Conservation (phyloP, 2,329 filamentous ascomycete genomes). For the Verticillium albo-atrum region DNA sequence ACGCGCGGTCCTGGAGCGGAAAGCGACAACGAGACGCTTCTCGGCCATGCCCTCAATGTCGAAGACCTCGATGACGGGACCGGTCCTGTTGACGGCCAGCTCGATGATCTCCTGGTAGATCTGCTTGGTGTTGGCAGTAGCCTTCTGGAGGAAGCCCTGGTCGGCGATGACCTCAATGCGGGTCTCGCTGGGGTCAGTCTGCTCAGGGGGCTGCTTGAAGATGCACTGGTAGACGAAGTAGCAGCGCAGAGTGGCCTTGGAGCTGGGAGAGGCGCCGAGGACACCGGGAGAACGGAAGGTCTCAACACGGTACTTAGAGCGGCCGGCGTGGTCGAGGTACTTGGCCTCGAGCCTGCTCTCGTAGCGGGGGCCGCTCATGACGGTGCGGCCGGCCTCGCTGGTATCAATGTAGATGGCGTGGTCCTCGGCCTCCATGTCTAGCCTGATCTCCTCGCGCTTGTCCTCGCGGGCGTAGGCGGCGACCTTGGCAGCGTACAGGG, state of each 20-base stretch:
- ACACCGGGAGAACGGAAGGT: constrained; percentile 90
- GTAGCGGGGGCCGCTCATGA: constrained; percentile 77
- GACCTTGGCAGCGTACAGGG: constrained; percentile 93
- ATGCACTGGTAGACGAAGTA: constrained; percentile 99
- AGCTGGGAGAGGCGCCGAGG: constrained; percentile 61
- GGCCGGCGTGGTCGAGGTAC: constrained; percentile 79
- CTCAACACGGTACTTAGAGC: constrained; percentile 83
- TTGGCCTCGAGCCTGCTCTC: constrained; percentile 92
- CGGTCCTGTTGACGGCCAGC: constrained; percentile 76
- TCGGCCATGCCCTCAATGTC: constrained; percentile 88
- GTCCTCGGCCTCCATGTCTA: constrained; percentile 92
- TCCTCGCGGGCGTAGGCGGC: constrained; percentile 90
- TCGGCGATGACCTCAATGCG: constrained; percentile 89
- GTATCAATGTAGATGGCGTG: constrained; percentile 99
- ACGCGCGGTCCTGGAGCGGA: constrained; percentile 86
- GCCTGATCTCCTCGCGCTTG: constrained; percentile 86
- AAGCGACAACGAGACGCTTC: constrained; percentile 91
- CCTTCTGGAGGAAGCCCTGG: constrained; percentile 91
- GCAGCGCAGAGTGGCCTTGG: constrained; percentile 83
- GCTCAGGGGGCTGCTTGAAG: constrained; percentile 70
- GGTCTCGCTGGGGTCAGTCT: constrained; percentile 73
- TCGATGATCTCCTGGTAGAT: constrained; percentile 94
- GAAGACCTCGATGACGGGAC: constrained; percentile 96
- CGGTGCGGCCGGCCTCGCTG: constrained; percentile 78
- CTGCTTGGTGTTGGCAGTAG: constrained; percentile 89